Base-by-base conservation (phyloP, 2,329 filamentous ascomycete genomes). In the Emergomyces africanus region DNA sequence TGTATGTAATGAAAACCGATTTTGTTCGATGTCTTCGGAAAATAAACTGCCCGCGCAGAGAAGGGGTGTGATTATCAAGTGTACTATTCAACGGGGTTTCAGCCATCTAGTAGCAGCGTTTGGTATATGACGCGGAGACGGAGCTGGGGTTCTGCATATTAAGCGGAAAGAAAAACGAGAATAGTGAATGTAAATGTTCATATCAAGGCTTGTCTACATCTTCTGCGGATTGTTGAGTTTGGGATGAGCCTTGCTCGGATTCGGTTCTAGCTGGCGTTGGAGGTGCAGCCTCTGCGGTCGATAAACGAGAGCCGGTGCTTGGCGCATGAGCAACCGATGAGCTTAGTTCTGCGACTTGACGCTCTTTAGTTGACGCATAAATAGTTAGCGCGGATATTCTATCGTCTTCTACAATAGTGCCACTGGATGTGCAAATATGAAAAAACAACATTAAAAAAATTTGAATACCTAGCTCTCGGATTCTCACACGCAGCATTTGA, bases 391-490 rank as follows among this genome's bases (percentile, higher is more conserved):
- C 46, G 6, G 28, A 61, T 57, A 35, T 54, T 42, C 30, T 41
- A 37, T 18, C 3, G 6, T 53, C 44, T 20, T 59, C 35, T 44
- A 54, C 25, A 35, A 41, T 35, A 28, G 28, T 37, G 10, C 9
- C 12, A 35, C 18, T 41, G 20, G 30, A 20, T 39, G 28, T 50
- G 50, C 20, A 12, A 18, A 35, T 39, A 49, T n/a, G 42, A 46
- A 30, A 37, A 57, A 10, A 57, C 68, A n/a, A n/a, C n/a, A n/a
- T n/a, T n/a, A n/a, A n/a, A n/a, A n/a, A n/a, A n/a, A n/a, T n/a
- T n/a, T n/a, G n/a, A n/a, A 62, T 67, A 76, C 74, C 75, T 61
- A 79, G 65, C 60, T 79, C 77, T 41, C 75, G 71, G 56, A 79
- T 77, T 14, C 77, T 69, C 62, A 74, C 69, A 25, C 73, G 72